These are phyloP conservation scores for Cyclotella sp. DNA, from an alignment of 108 stramenopile genomes.

Conservation along the genomic window DNA sequence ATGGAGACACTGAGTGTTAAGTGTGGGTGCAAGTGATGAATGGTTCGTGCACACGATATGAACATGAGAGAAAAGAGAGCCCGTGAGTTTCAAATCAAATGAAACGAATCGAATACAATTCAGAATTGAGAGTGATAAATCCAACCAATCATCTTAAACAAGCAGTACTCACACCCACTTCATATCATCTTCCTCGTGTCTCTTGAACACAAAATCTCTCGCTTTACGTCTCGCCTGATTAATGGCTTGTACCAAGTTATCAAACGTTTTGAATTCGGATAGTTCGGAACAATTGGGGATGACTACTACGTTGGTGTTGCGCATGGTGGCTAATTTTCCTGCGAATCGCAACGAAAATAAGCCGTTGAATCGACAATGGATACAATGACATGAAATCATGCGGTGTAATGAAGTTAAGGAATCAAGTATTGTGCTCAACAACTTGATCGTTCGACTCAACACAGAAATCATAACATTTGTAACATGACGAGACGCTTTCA, in stretches of 20 bases:
- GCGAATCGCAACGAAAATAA: neutral
- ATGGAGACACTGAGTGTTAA: slow-evolving; percentile 62
- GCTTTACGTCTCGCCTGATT: slow-evolving; percentile 74
- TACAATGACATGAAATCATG: neutral
- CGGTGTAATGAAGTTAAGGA: neutral
- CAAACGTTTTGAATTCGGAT: slow-evolving; percentile 61
- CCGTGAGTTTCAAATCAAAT: neutral
- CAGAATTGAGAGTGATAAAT: neutral
- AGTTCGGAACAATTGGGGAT: slow-evolving; percentile 70
- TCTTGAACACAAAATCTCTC: slow-evolving; percentile 69
- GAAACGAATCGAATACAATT: neutral
- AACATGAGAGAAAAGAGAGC: neutral
- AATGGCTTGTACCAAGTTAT: slow-evolving; percentile 64
- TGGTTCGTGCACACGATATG: neutral
- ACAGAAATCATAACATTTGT: neutral
- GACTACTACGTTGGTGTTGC: slow-evolving; percentile 80
- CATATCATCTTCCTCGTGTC: slow-evolving; percentile 43
- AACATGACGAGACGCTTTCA: neutral
- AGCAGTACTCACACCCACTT: slow-evolving; percentile 64
- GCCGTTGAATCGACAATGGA: neutral
- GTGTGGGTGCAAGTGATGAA: neutral
- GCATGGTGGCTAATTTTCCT: slow-evolving; percentile 57
- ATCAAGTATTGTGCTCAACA: neutral
- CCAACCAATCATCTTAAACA: neutral
- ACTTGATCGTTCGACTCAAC: neutral